Evolutionary conservation across 306 rosid genomes (phyloP).

Genomic region (Lagenaria siceraria): DNA sequence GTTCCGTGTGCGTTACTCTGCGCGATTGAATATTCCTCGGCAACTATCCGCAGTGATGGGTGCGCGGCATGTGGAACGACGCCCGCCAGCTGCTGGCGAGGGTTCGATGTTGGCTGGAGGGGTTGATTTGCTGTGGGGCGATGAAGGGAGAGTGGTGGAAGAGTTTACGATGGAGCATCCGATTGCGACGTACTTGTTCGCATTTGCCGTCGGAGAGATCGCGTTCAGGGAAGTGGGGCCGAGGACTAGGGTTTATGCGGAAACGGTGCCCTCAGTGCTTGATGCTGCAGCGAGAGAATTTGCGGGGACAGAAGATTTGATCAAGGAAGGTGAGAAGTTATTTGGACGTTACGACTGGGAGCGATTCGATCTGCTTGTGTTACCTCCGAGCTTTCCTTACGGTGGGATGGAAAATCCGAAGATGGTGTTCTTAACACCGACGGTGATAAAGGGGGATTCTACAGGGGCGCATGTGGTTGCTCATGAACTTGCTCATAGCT

Average conservation of each 20-base stretch:
- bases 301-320: slow-evolving; percentile 70
- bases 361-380: slow-evolving; percentile 71
- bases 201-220: slow-evolving; percentile 69
- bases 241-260: slow-evolving; percentile 75
- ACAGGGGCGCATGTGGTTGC: slow-evolving; percentile 89
- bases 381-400: slow-evolving; percentile 90
- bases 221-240: slow-evolving; percentile 78
- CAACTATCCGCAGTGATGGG: slow-evolving; percentile 70
- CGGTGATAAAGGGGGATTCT: slow-evolving; percentile 78
- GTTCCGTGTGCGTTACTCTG: slow-evolving; percentile 45
- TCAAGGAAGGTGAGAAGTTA: slow-evolving; percentile 64
- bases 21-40: slow-evolving; percentile 42
- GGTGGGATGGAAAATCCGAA: slow-evolving; percentile 97
- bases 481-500: slow-evolving; percentile 91
- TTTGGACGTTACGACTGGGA: slow-evolving; percentile 80
- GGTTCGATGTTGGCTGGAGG: slow-evolving; percentile 22
- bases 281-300: slow-evolving; percentile 71
- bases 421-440: slow-evolving; percentile 87
- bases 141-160: slow-evolving; percentile 59
- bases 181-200: slow-evolving; percentile 80
- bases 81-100: slow-evolving; percentile 32
- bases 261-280: slow-evolving; percentile 35
- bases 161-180: slow-evolving; percentile 89
- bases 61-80: slow-evolving; percentile 40
- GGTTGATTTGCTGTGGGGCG: slow-evolving; percentile 31